These are phyloP conservation scores for Allomyces macrogynus DNA, from an alignment of 192 early-diverging fungal genomes.

Conservation along the genomic window DNA sequence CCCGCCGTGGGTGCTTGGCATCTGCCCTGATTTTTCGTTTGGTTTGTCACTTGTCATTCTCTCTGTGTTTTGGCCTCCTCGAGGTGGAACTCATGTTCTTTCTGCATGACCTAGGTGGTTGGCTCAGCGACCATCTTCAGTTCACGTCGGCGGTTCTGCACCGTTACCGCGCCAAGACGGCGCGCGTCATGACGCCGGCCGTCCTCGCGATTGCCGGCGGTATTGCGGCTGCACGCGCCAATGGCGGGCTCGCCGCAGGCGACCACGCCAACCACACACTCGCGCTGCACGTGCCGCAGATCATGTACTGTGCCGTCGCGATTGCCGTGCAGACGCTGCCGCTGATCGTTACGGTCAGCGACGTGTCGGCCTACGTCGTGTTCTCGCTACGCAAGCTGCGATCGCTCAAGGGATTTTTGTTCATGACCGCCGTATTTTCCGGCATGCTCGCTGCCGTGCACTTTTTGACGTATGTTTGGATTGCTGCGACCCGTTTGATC, in stretches of 20 bases:
- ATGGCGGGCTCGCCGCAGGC: constrained; percentile 20
- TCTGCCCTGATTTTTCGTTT: constrained; percentile 4
- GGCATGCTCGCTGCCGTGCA: not conserved
- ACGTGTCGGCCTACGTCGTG: constrained; percentile 7
- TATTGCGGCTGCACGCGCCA: not conserved
- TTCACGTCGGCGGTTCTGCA: not conserved
- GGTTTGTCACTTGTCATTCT: constrained; percentile 4
- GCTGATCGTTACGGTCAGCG: constrained; percentile 12
- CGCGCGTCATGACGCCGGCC: not conserved
- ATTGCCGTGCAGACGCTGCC: constrained; percentile 24
- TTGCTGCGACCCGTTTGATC: not conserved
- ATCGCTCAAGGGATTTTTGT: constrained; percentile 2
- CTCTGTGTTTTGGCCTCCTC: constrained; percentile 8
- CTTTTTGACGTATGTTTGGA: constrained; percentile 2
- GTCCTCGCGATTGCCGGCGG: not conserved
- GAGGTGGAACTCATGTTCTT: constrained; percentile 23
- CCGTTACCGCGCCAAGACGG: not conserved
- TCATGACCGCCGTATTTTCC: not conserved
- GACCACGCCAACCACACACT: constrained; percentile 70
- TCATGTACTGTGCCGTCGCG: constrained; percentile 65
- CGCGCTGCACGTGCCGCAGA: constrained; percentile 56
- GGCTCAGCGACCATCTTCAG: constrained; percentile 31
- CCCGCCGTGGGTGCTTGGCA: not conserved
- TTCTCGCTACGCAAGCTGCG: not conserved
- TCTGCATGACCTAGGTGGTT: constrained; percentile 59